Conservation (phyloP, 345 rosid species). For the Eucalyptus erythrocorys region DNA sequence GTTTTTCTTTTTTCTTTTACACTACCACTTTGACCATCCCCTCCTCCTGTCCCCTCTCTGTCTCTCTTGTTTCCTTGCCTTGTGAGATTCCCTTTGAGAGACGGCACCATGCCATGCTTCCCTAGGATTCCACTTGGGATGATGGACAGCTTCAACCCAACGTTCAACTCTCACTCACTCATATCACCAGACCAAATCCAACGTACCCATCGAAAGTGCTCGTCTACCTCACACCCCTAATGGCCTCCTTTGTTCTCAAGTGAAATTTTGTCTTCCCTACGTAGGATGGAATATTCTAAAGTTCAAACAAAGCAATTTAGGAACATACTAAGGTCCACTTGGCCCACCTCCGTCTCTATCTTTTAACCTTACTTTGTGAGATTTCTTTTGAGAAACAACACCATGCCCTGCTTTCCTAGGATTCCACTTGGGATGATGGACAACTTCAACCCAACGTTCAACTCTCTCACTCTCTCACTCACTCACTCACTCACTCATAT, state of each 20-base stretch:
- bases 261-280: no score
- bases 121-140: background rate
- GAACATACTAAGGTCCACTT: accelerated
- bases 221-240: no score
- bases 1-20: background rate
- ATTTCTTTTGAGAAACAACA: background rate
- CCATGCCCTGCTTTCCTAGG: accelerated
- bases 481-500: no score
- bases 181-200: no score
- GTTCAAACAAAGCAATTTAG: accelerated
- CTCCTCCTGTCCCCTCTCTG: background rate
- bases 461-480: no score
- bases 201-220: no score
- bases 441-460: no score
- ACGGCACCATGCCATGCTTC: background rate
- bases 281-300: accelerated
- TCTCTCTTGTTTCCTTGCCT: background rate
- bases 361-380: no score
- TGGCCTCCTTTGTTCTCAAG: no score
- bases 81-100: background rate
- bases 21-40: background rate
- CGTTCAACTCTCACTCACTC: no score
- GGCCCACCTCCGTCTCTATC: accelerated
- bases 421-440: no score
- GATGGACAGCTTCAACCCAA: background rate